phyloP scores from a whole-genome alignment of 306 rosid genomes.

The cucumber (Cucumis sativus) region Cucumber_9930_V3 NC_026658.2:11017001-11017500 shows the following conservation, averaged over 20 bases:
- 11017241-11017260: background rate
- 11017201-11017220: background rate
- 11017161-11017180: background rate
- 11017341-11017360: background rate
- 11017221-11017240: background rate
- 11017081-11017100: no score
- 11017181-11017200: background rate
- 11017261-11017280: background rate
- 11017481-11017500: slow-evolving; percentile 64
- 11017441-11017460: slow-evolving; percentile 3
- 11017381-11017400: background rate
- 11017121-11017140: background rate
- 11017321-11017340: slow-evolving; percentile 4
- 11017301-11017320: background rate
- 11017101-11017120: background rate
- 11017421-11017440: slow-evolving; percentile 25
- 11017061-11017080: no score
- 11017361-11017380: background rate
- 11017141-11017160: background rate
- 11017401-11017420: slow-evolving; percentile 7
- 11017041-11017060: no score
- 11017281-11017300: background rate
- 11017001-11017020: no score
- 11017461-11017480: slow-evolving; percentile 33
- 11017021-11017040: no score